A percentile compares a stretch with the other conserved stretches of the same genome.
Conservation (phyloP, 2,329 filamentous ascomycete species). For the Tolypocladium amazonense region DNA sequence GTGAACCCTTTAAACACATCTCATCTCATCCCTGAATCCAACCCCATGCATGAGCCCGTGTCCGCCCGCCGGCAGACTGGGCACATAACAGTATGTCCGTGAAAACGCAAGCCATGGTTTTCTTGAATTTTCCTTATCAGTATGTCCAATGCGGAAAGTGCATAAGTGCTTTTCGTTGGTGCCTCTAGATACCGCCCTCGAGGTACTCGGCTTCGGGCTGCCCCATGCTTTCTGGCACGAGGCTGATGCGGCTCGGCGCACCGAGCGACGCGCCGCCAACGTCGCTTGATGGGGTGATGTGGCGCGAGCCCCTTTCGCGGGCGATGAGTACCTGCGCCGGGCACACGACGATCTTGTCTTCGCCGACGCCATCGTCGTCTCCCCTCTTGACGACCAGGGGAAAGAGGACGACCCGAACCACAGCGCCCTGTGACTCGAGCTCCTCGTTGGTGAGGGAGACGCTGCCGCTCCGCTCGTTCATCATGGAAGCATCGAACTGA, state of each 20-base stretch:
- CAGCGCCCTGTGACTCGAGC: slow-evolving; percentile 62
- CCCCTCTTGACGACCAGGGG: slow-evolving; percentile 95
- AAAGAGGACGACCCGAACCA: slow-evolving; percentile 89
- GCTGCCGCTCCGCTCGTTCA: slow-evolving; percentile 82
- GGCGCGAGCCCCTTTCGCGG: slow-evolving; percentile 27
- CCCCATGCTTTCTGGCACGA: slow-evolving; percentile 22
- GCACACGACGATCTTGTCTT: slow-evolving; percentile 91
- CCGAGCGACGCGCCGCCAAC: slow-evolving; percentile 34
- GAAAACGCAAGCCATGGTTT: background rate
- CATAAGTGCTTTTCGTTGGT: background rate
- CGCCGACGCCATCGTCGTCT: slow-evolving; percentile 74
- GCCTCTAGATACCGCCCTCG: slow-evolving; percentile 18
- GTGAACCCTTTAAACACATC: background rate
- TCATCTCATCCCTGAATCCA: background rate
- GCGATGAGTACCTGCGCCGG: slow-evolving; percentile 88
- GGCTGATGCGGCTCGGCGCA: slow-evolving; percentile 26
- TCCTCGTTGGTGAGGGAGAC: slow-evolving; percentile 55
- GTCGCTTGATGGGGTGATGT: slow-evolving; percentile 39
- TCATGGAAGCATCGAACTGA: slow-evolving; percentile 82
- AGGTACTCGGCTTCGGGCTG: slow-evolving; percentile 20
- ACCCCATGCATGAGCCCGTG: background rate
- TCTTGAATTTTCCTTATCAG: too few relatives aligned
- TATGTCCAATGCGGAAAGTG: background rate
- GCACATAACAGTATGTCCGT: background rate
- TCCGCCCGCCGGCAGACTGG: background rate